A percentile compares a stretch with the other conserved stretches of the same genome.
These are phyloP conservation scores for Delonix regia DNA, from an alignment of 306 rosid genomes.

Conservation along the genomic window DNA sequence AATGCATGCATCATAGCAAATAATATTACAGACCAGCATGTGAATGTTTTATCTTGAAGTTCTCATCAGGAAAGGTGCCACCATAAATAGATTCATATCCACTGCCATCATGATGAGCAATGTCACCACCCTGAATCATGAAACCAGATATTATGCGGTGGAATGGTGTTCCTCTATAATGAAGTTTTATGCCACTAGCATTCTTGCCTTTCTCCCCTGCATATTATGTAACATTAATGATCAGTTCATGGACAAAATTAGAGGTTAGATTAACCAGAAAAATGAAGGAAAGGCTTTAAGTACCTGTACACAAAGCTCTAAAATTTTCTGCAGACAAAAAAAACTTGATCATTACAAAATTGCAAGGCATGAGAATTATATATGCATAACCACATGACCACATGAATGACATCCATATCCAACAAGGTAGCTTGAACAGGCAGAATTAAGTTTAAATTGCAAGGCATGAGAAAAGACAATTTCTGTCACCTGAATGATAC, in stretches of 20 bases:
- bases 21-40: slow-evolving; percentile 69
- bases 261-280: slow-evolving; percentile 13
- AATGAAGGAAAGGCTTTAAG: slow-evolving; percentile 28
- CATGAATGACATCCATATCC: not conserved
- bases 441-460: slow-evolving; percentile 8
- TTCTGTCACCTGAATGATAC: not conserved
- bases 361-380: slow-evolving; percentile 11
- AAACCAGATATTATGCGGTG: slow-evolving; percentile 91
- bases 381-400: not conserved
- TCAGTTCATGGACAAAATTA: slow-evolving; percentile 32
- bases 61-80: slow-evolving; percentile 79
- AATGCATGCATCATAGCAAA: slow-evolving; percentile 25
- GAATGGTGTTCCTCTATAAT: slow-evolving; percentile 74
- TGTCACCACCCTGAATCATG: slow-evolving; percentile 90
- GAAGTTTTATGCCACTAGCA: slow-evolving; percentile 59
- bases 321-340: slow-evolving; percentile 73
- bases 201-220: slow-evolving; percentile 76
- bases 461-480: slow-evolving; percentile 5
- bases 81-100: slow-evolving; percentile 80
- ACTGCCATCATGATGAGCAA: slow-evolving; percentile 64
- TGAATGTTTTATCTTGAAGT: slow-evolving; percentile 75
- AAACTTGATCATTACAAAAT: slow-evolving; percentile 36
- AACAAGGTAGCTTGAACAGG: slow-evolving; percentile 9
- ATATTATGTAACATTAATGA: slow-evolving; percentile 23
- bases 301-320: slow-evolving; percentile 93